Conservation (phyloP, 2,329 filamentous ascomycete genomes). For the Penicillium sp. region DNA sequence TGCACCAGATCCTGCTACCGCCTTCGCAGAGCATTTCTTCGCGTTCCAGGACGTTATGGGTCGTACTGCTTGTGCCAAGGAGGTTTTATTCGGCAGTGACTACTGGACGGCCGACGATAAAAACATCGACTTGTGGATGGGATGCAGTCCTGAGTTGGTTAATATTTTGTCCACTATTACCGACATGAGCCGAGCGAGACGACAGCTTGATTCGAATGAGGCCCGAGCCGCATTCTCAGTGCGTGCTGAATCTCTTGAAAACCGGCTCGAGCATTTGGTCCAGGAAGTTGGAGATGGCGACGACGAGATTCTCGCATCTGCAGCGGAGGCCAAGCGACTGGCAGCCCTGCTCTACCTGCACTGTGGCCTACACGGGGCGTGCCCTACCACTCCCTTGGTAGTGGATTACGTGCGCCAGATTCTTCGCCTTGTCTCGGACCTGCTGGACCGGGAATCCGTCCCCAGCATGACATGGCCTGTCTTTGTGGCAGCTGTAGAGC, state of each 20-base stretch:
- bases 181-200: slow-evolving; percentile 43
- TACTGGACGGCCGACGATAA: slow-evolving; percentile 46
- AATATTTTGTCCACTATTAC: slow-evolving; percentile 49
- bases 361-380: slow-evolving; percentile 46
- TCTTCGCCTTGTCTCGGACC: slow-evolving; percentile 32
- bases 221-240: slow-evolving; percentile 28
- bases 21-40: slow-evolving; percentile 49
- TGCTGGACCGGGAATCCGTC: slow-evolving; percentile 33
- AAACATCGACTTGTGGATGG: slow-evolving; percentile 48
- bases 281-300: slow-evolving; percentile 33
- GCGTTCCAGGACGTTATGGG: slow-evolving; percentile 54
- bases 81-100: slow-evolving; percentile 48
- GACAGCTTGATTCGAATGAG: slow-evolving; percentile 26
- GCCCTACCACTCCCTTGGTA: slow-evolving; percentile 40
- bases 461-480: slow-evolving; percentile 45
- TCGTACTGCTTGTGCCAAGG: slow-evolving; percentile 50
- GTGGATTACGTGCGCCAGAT: slow-evolving; percentile 35
- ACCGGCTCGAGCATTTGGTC: slow-evolving; percentile 33
- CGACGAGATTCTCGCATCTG: slow-evolving; percentile 34
- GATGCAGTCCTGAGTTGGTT: slow-evolving; percentile 49
- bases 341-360: slow-evolving; percentile 48
- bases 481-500: slow-evolving; percentile 46
- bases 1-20: slow-evolving; percentile 27
- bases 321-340: slow-evolving; percentile 46
- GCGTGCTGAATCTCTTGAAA: slow-evolving; percentile 36